Base-by-base conservation (phyloP, 2,329 filamentous ascomycete genomes). In the Stemphylium beticola region DNA sequence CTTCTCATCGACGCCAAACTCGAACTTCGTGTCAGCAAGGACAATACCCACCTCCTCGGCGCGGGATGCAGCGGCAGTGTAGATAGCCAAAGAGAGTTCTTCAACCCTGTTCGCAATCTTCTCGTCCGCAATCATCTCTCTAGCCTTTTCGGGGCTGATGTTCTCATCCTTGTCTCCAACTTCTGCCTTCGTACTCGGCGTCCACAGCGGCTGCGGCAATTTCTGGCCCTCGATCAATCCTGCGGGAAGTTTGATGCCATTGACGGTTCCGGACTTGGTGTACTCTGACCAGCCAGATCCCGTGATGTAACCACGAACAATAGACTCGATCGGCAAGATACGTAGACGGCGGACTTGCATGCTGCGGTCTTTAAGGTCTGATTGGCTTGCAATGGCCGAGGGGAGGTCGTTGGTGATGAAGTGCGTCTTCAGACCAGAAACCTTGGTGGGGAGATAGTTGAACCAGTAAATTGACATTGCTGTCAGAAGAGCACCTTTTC, bases 251-350 rank as follows among this genome's bases (percentile, higher is more conserved):
- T 82, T 71, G 62, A 93, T 87, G 18, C 91, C 91, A 76, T 96
- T 91, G 14, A 96, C 89, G 1, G 91, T 96, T 47, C 90, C 89
- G 17, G 77, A 81, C 61, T 83, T 82, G 71, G 85, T 79, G 79
- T 95, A 91, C 78, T 96, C 92, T 34, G 82, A 82, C 89, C 91
- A 96, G 0, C 90, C 92, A 40, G 87, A 90, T 38, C 92, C 92
- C 5, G 92, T 92, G 72, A 96, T 87, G 79, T 96, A 96, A 63
- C 92, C 92, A 53, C 92, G 87, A n/a, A 96, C 90, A 58, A 93
- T 93, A 38, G 87, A 89, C 77, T 93, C 90, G 59, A 96, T 82
- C 20, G 90, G 90, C 55, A 96, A 85, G 60, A 95, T 85, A 66
- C 87, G 84, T 53, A 92, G 82, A 61, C 85, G 86, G 58, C 87